Evolutionary conservation across 371 early-diverging fungal genomes (phyloP), one percentile per base, ranked within the genome.

Genomic region (Capillidium heterosporum): DNA sequence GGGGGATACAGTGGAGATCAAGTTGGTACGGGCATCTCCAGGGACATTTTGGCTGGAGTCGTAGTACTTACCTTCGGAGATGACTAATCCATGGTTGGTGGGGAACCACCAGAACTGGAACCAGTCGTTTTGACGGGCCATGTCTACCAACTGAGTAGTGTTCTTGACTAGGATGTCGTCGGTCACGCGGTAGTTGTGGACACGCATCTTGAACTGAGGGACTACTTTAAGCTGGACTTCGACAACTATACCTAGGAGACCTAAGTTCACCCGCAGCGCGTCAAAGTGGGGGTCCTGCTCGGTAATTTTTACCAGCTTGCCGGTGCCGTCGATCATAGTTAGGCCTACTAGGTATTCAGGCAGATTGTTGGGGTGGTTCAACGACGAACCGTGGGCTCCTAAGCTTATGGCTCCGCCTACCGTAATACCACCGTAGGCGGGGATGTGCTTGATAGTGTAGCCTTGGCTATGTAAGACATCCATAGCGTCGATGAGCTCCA

Each of bases 381-480:
- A 27, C 8, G 55, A 41, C 2, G 55, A 55, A 17, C 55, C 55
- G 29, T 55, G 55, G 8, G 55, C 55, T 23, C 55, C 55, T 28
- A 32, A 29, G 13, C 17, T 23, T n/a, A 44, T 19, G 2, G 55
- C 55, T 11, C 55, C 55, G n/a, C 42, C 55, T 24, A 55, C n/a
- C 2, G 55, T 41, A 19, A 55, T 55, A 21, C 43, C 55, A 29
- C 55, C 55, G 41, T 23, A 41, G 35, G 27, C 29, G 23, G 55
- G 50, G 32, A 50, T 32, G 17, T 50, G 29, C 1, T 29, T 35
- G 1, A 50, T 50, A 29, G 32, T 35, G n/a, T 26, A 21, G 10
- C 59, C 59, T 11, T 15, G 7, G 27, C 10, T 23, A 19, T 54
- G 35, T 27, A 59, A 17, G 1, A 39, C 19, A 21, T 32, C 15